Percentiles rank a stretch among this genome's conserved stretches.
These are phyloP conservation scores for Deuterostichococcus epilithicus DNA, from an alignment of 139 green algal genomes.

Conservation along the genomic window DNA sequence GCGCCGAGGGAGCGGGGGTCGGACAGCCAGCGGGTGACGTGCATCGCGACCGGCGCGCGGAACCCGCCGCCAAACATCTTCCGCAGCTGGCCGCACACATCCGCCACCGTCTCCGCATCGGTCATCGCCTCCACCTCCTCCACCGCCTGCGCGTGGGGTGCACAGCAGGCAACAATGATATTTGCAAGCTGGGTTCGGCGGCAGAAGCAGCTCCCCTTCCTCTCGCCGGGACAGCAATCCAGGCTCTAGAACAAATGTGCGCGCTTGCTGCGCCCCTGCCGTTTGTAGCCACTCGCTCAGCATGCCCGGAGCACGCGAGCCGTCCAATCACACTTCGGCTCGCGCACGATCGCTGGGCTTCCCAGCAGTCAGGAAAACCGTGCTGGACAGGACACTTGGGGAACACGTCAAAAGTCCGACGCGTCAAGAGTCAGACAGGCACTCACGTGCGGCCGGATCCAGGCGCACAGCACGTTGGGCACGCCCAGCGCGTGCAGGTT, in stretches of 20 bases:
- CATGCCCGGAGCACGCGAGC: too few relatives aligned
- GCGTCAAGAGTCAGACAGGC: not conserved
- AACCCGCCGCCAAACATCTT: constrained; percentile 10
- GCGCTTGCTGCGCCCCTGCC: too few relatives aligned
- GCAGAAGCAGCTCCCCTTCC: too few relatives aligned
- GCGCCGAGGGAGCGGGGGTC: constrained; percentile 25
- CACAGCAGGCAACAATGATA: too few relatives aligned
- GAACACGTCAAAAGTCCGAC: too few relatives aligned
- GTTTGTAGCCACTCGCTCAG: too few relatives aligned
- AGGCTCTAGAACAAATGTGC: too few relatives aligned
- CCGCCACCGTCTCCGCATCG: constrained; percentile 12
- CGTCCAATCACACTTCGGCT: too few relatives aligned
- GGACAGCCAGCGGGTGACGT: constrained; percentile 15
- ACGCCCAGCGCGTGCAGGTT: constrained; percentile 31
- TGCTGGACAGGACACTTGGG: too few relatives aligned
- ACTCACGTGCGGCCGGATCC: constrained; percentile 22
- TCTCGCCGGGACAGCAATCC: too few relatives aligned
- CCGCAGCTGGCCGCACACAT: constrained; percentile 2
- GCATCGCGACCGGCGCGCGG: constrained; percentile 1
- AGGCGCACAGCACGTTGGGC: constrained; percentile 27
- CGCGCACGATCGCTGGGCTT: too few relatives aligned
- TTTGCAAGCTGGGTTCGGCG: not conserved
- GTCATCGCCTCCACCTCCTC: constrained; percentile 20
- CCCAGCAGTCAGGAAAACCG: too few relatives aligned
- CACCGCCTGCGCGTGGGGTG: constrained; percentile 2